Evolutionary conservation across 1,139 yeast genomes (phyloP), one percentile per base, ranked within the genome.

Genomic region (Magnusiomyces fungicola): DNA sequence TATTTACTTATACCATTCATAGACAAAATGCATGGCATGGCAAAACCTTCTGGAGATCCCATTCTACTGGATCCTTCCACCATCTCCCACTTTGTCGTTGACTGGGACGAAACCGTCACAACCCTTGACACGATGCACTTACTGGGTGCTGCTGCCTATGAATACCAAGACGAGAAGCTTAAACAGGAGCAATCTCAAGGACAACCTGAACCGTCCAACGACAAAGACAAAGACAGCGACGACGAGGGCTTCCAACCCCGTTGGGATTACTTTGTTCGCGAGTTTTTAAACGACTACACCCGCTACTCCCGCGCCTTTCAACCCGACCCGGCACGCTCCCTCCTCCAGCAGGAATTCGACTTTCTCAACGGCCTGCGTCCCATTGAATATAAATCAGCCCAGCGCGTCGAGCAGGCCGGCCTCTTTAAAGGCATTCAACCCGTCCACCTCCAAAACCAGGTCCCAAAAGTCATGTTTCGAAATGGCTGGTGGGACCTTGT

Each of bases 71-170:
- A 42, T 14, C 45, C 33, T 5, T 29, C 36, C 12, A 42, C 29
- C n/a, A 30, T 42, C 19, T 29, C 37, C 5, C 45, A 42, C 30
- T 42, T 42, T 18, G 34, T 42, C 19, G 36, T 42, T 7, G 92
- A 83, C 59, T 83, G 86, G 82, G 92, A 83, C 61, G 90, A 82
- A 51, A 83, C 90, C 0, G 70, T 80, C 25, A 81, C 90, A 0
- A 55, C 60, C 7, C 57, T 62, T 16, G 90, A 83, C 61, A 81
- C 90, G 0, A 75, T 81, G 39, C 62, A 63, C 23, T 59, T 74
- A 5, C 69, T 81, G 3, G 80, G 82, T 2, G 67, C 71, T 29
- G 72, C 80, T 0, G 80, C 83, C 0, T 77, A 78, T 53, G 51
- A 50, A 48, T 32, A 32, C 16, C 36, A 32, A 5, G 36, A 32